These are phyloP conservation scores for Pythium apleroticum DNA, from an alignment of 352 stramenopile genomes.

Conservation along the genomic window DNA sequence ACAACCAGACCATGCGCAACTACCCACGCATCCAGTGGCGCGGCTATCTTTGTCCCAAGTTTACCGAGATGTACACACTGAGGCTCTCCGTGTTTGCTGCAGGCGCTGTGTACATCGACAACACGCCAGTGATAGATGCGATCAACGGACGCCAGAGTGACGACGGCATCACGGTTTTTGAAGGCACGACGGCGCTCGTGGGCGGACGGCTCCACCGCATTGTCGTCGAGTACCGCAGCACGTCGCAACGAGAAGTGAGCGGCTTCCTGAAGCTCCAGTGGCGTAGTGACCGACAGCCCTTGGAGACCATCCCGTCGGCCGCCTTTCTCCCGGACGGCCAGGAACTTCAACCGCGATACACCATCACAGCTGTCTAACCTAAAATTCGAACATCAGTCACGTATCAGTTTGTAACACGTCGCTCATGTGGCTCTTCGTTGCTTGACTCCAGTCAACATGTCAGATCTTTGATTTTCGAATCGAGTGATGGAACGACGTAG, in stretches of 20 bases:
- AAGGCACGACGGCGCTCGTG: slow-evolving; percentile 21
- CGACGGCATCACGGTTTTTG: background rate
- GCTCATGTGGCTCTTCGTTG: background rate
- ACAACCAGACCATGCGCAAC: slow-evolving; percentile 28
- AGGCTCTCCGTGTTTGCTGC: slow-evolving; percentile 10
- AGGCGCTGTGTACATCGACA: slow-evolving; percentile 29
- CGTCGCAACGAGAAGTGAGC: slow-evolving; percentile 17
- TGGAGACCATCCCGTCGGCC: slow-evolving; percentile 19
- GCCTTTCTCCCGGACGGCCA: slow-evolving; percentile 24
- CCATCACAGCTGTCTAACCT: slow-evolving; percentile 13
- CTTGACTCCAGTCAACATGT: background rate
- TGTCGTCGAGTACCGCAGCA: slow-evolving; percentile 28
- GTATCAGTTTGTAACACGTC: slow-evolving; percentile 1
- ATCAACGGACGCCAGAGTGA: slow-evolving; percentile 10
- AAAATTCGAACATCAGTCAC: background rate
- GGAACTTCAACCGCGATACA: slow-evolving; percentile 23
- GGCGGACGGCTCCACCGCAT: slow-evolving; percentile 23
- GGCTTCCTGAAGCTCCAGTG: slow-evolving; percentile 22
- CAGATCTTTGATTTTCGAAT: slow-evolving; percentile 2
- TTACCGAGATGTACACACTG: slow-evolving; percentile 23
- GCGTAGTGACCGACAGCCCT: slow-evolving; percentile 21
- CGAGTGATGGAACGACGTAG: slow-evolving; percentile 3
- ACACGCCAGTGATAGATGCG: slow-evolving; percentile 19
- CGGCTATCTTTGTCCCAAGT: slow-evolving; percentile 22
- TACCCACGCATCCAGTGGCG: slow-evolving; percentile 31